Evolutionary conservation across 2,329 filamentous ascomycete species (phyloP).

Genomic region (Aspergillus caelatus): DNA sequence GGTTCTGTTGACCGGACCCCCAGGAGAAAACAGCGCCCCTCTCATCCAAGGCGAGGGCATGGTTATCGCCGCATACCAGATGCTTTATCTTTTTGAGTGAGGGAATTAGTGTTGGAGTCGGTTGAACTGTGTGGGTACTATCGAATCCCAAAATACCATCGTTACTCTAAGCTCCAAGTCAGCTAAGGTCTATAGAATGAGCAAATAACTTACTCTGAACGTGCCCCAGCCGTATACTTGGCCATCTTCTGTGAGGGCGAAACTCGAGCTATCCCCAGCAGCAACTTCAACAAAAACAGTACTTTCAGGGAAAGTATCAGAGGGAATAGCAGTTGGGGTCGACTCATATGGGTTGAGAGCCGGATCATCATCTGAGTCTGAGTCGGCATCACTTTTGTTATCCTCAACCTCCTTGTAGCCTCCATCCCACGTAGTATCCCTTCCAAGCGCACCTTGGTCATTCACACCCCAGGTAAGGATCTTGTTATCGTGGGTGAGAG

Average conservation of each 20-base stretch:
- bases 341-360: conserved; percentile 61
- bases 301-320: conserved; percentile 53
- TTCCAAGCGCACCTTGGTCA: conserved; percentile 77
- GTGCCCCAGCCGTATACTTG: conserved; percentile 65
- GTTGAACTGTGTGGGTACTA: conserved; percentile 48
- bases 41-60: conserved; percentile 60
- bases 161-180: conserved; percentile 52
- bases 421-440: conserved; percentile 71
- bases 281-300: conserved; percentile 61
- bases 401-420: conserved; percentile 58
- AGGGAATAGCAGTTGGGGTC: conserved; percentile 55
- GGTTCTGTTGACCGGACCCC: conserved; percentile 69
- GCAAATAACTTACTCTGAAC: conserved; percentile 53
- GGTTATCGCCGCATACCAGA: conserved; percentile 60
- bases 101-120: conserved; percentile 51
- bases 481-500: conserved; percentile 76
- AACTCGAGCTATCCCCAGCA: conserved; percentile 62
- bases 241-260: conserved; percentile 63
- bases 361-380: conserved; percentile 51
- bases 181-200: conserved; percentile 10
- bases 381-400: conserved; percentile 41
- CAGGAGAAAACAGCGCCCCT: conserved; percentile 64
- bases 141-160: conserved; percentile 66
- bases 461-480: conserved; percentile 88
- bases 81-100: conserved; percentile 58